Conservation (phyloP, 257 asterid genomes). For the Solanum tarapatanum region DNA sequence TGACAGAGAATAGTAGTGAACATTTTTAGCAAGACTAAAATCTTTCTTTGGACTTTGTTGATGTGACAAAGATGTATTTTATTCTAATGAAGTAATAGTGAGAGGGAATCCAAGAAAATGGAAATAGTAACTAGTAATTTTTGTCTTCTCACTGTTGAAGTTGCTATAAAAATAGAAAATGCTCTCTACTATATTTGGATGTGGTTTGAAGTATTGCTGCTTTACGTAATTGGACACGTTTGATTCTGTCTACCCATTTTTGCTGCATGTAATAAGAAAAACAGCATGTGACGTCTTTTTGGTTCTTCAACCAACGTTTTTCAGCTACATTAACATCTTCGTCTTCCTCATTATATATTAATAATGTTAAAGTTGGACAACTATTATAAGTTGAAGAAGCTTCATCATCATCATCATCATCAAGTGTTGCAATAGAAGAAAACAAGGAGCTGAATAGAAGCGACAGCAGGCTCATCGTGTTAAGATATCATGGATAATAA, state of each 20-base stretch:
- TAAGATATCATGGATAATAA: neutral
- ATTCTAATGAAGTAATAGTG: neutral
- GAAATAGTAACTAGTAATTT: neutral
- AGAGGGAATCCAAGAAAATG: neutral
- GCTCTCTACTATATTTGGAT: no score
- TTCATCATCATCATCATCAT: no score
- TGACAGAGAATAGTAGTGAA: neutral
- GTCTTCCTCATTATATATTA: no score
- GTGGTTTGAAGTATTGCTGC: neutral
- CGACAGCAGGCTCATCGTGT: neutral
- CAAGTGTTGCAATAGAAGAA: neutral
- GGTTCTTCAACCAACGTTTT: neutral
- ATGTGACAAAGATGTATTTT: neutral
- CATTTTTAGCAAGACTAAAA: neutral
- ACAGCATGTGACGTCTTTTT: neutral
- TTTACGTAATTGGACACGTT: neutral
- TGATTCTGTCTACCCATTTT: neutral
- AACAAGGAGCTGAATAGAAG: neutral
- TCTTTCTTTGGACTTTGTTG: neutral
- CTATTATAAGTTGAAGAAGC: no score
- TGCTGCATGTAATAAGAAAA: neutral
- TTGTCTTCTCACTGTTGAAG: neutral
- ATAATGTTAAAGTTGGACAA: no score
- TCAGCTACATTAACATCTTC: neutral
- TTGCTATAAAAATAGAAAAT: neutral